Percentiles rank a stretch among this genome's conserved stretches.
Evolutionary conservation across 352 stramenopile genomes (phyloP).

Genomic region (Globisporangium megalacanthum): DNA sequence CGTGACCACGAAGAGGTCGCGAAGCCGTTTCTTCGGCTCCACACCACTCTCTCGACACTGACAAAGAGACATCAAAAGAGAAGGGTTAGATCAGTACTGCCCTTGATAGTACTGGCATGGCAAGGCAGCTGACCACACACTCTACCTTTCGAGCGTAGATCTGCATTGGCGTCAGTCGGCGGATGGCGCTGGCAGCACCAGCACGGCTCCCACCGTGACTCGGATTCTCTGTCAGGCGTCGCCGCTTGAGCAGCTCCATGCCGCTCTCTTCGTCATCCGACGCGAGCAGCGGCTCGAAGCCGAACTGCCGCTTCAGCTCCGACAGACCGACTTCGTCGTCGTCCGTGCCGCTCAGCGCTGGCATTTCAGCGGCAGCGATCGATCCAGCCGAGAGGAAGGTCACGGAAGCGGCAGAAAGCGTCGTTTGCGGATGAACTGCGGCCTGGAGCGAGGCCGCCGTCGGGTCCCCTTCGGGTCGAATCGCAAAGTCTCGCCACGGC

Average conservation of each 20-base stretch:
- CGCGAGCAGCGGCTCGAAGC: conserved; percentile 28
- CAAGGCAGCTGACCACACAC: not conserved
- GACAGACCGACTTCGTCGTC: conserved; percentile 41
- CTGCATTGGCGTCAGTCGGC: conserved; percentile 14
- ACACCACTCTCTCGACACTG: conserved; percentile 41
- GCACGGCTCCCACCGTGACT: not conserved
- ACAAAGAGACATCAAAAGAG: too few species aligned
- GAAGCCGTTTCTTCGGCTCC: conserved; percentile 32
- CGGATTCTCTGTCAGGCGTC: conserved; percentile 14
- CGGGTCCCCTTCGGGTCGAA: conserved; percentile 17
- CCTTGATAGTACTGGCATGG: not conserved
- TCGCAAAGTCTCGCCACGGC: conserved; percentile 51
- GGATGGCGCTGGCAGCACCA: not conserved
- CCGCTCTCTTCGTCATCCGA: conserved; percentile 17
- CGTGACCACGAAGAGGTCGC: conserved; percentile 30
- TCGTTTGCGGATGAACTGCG: not conserved
- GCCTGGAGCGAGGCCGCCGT: not conserved
- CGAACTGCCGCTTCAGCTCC: conserved; percentile 64
- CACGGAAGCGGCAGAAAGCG: not conserved
- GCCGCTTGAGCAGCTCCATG: conserved; percentile 16
- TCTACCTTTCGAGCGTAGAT: conserved; percentile 43
- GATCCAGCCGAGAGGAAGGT: conserved; percentile 7
- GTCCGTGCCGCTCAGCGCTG: not conserved
- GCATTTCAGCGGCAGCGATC: not conserved
- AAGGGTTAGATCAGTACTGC: not conserved